phyloP scores from a whole-genome alignment of 768 basidiomycete species.

The Lactarius tabidus region DNA sequence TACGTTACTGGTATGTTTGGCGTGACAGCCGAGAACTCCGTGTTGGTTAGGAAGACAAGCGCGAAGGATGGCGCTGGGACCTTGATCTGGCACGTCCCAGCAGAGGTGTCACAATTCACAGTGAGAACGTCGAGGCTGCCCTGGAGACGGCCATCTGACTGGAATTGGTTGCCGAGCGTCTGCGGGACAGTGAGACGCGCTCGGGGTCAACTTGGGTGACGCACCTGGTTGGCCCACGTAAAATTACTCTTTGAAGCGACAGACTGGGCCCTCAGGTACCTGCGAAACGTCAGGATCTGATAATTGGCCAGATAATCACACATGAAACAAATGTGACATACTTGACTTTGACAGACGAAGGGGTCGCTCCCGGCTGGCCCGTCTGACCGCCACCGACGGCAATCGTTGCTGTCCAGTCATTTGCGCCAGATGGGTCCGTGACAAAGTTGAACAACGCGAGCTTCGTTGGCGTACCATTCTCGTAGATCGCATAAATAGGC shows the following conservation, averaged over 20 bases:
- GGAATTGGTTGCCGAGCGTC: constrained; percentile 59
- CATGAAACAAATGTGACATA: constrained; percentile 32
- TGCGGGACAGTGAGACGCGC: constrained; percentile 27
- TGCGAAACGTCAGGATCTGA: constrained; percentile 25
- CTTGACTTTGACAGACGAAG: constrained; percentile 51
- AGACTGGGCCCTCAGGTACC: constrained; percentile 53
- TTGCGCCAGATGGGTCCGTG: constrained; percentile 52
- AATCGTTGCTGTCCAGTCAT: constrained; percentile 50
- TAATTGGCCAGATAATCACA: background rate
- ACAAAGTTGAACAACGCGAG: constrained; percentile 74
- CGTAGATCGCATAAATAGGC: constrained; percentile 69
- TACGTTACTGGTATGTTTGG: constrained; percentile 42
- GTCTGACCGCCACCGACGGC: constrained; percentile 43
- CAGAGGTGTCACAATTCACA: constrained; percentile 52
- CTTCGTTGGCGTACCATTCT: constrained; percentile 56
- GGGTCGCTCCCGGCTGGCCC: constrained; percentile 38
- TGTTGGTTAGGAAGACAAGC: constrained; percentile 61
- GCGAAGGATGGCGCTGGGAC: constrained; percentile 72
- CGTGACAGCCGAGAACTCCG: constrained; percentile 36
- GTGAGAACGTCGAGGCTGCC: constrained; percentile 54
- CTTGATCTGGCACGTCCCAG: constrained; percentile 53
- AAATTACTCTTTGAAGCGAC: constrained; percentile 62
- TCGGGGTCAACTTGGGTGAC: constrained; percentile 16
- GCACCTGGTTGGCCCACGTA: constrained; percentile 74
- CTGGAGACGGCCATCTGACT: constrained; percentile 62